These are phyloP conservation scores for Breviolum minutum DNA, from an alignment of 73 alveolate genomes.

Conservation along the genomic window DNA sequence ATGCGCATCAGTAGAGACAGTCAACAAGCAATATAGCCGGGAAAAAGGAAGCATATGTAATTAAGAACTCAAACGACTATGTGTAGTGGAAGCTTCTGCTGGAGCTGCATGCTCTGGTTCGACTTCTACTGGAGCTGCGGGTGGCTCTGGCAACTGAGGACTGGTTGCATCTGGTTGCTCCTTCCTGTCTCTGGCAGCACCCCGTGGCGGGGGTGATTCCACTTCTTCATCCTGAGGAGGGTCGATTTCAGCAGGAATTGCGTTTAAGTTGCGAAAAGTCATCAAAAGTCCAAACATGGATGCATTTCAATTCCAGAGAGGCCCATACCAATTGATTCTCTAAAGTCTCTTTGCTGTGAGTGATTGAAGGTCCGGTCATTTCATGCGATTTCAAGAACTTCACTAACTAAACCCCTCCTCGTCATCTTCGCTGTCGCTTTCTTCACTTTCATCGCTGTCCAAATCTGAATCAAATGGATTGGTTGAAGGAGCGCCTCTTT, in stretches of 20 bases:
- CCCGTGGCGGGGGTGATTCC: neutral
- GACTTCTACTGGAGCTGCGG: neutral
- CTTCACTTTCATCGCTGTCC: neutral
- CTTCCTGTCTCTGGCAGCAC: neutral
- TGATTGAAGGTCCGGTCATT: too few species aligned
- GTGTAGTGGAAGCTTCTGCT: neutral
- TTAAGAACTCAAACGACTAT: too few species aligned
- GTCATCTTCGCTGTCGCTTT: neutral
- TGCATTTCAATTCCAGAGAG: too few species aligned
- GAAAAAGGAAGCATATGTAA: too few species aligned
- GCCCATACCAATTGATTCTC: too few species aligned
- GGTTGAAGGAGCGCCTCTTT: neutral
- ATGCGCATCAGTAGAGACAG: too few species aligned
- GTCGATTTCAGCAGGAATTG: too few species aligned
- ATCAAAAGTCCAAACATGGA: too few species aligned
- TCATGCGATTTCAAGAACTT: too few species aligned
- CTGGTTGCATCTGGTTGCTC: neutral
- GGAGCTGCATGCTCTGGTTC: neutral
- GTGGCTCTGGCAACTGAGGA: slow-evolving; percentile 1
- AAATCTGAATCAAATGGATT: neutral
- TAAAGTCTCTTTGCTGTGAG: too few species aligned
- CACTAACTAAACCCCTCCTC: neutral
- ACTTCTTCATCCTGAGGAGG: neutral
- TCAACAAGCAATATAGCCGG: too few species aligned
- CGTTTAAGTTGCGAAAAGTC: too few species aligned